Percentiles rank a stretch among this genome's conserved stretches.
phyloP scores from a whole-genome alignment of 768 basidiomycete genomes.

The Jaapia argillacea region DNA sequence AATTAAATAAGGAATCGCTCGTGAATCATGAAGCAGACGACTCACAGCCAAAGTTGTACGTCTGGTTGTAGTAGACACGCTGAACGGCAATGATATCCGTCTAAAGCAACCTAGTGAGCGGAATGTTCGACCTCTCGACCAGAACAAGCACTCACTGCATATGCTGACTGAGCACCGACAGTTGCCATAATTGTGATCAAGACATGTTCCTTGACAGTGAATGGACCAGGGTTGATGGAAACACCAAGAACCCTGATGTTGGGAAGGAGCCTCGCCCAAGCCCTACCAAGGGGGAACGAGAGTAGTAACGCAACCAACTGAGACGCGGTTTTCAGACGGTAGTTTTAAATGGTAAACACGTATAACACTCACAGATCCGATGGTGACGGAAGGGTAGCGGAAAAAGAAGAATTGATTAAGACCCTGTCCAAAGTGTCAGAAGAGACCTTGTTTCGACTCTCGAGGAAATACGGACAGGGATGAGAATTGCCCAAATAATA shows the following conservation, averaged over 20 bases:
- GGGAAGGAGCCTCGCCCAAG: conserved; percentile 47
- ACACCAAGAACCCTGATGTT: conserved; percentile 41
- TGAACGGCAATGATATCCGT: conserved; percentile 39
- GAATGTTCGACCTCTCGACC: neutral
- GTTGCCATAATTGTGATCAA: conserved; percentile 33
- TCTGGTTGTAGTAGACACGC: conserved; percentile 32
- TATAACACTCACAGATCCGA: too few species aligned
- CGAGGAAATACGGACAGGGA: too few species aligned
- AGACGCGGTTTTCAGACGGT: neutral
- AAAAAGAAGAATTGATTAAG: conserved; percentile 77
- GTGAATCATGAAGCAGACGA: neutral
- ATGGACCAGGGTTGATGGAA: conserved; percentile 56
- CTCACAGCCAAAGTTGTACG: conserved; percentile 23
- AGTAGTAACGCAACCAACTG: conserved; percentile 58
- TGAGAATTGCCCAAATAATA: conserved; percentile 49
- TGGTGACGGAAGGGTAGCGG: conserved; percentile 41
- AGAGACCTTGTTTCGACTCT: too few species aligned
- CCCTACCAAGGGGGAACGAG: conserved; percentile 53
- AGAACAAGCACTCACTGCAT: conserved; percentile 15
- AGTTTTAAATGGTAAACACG: too few species aligned
- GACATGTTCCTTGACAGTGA: conserved; percentile 69
- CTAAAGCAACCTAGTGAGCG: conserved; percentile 3
- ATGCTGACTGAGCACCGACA: conserved; percentile 22
- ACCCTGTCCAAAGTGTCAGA: too few species aligned
- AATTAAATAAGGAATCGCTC: neutral